Conservation (phyloP, 1,139 yeast genomes). For the Oligophagozyma castellii region DNA sequence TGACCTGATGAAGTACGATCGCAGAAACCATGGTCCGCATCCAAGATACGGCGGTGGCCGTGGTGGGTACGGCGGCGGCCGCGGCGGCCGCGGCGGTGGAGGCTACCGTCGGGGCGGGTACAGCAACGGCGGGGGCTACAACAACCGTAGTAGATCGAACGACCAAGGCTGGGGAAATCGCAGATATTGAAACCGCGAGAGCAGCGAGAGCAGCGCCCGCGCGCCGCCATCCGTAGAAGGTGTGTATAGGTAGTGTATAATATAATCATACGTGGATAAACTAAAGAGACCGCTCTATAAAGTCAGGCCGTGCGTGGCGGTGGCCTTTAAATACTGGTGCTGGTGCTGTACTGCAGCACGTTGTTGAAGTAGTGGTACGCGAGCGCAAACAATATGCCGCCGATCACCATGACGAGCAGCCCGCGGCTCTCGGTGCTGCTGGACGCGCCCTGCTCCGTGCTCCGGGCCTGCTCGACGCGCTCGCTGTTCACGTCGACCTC, state of each 20-base stretch:
- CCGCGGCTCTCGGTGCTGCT: slow-evolving; percentile 25
- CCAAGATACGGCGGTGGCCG: slow-evolving; percentile 49
- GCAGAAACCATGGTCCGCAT: slow-evolving; percentile 28
- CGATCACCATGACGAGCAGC: slow-evolving; percentile 32
- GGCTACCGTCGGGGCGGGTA: slow-evolving; percentile 26
- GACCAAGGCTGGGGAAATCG: slow-evolving; percentile 21
- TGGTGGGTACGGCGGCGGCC: slow-evolving; percentile 34
- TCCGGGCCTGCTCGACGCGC: slow-evolving; percentile 11
- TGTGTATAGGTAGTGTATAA: too few relatives aligned
- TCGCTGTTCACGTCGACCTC: slow-evolving; percentile 34
- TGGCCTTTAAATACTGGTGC: too few relatives aligned
- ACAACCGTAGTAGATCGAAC: slow-evolving; percentile 15
- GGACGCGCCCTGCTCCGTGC: slow-evolving; percentile 6
- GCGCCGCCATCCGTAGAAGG: too few relatives aligned
- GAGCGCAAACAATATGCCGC: slow-evolving; percentile 39
- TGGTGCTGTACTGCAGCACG: background rate
- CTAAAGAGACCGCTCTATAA: too few relatives aligned
- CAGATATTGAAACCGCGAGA: slow-evolving; percentile 8
- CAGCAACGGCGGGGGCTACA: slow-evolving; percentile 24
- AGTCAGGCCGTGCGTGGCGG: too few relatives aligned
- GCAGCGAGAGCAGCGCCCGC: too few relatives aligned
- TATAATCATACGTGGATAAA: too few relatives aligned
- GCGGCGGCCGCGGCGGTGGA: slow-evolving; percentile 29
- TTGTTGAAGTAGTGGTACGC: slow-evolving; percentile 31
- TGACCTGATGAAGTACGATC: slow-evolving; percentile 35